Evolutionary conservation across 108 stramenopile genomes (phyloP), one percentile per base, ranked within the genome.

Genomic region (Fragilaria crotonensis): DNA sequence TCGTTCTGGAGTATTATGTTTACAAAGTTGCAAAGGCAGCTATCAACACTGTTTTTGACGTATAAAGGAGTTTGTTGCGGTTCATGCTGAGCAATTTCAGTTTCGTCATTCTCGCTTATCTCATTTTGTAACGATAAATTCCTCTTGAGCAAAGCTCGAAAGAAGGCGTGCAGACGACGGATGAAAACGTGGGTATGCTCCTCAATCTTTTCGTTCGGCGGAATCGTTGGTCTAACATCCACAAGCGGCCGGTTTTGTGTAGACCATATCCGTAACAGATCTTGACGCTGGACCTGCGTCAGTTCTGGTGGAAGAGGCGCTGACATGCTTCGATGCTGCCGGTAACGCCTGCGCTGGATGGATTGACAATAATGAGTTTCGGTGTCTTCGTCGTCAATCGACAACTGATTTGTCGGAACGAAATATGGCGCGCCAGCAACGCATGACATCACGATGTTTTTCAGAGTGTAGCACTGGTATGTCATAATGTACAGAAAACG

Each of bases 231-330:
- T 4, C 36, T 27, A 26, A 44, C 45, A 31, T 69, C 64, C 19
- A 53, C 59, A 21, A 61, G 17, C 4, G 72, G 67, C 59, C 61
- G 59, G 5, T 30, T 49, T 28, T 76, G 71, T 0, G 60, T 59
- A 50, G 57, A 56, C 79, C 79, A 80, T 18, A 80, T 31, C 7
- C 74, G 71, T 0, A 44, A 27, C 45, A 75, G 30, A 31, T 71
- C 69, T 33, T 60, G 55, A 46, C 53, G 51, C 59, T 79, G 73
- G 1, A 19, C 60, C 1, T 27, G 21, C 4, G 23, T 53, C 5
- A 67, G 33, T 4, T 61, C 66, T 36, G 55, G 36, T 17, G 55
- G 11, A 41, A 41, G 36, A 41, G 36, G 36, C 11, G 14, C 11
- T 14, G 36, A 41, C 36, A 41, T 41, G 36, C n/a, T n/a, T n/a